Conservation (phyloP, 768 basidiomycete species). For the Leccinum subtestaceum region DNA sequence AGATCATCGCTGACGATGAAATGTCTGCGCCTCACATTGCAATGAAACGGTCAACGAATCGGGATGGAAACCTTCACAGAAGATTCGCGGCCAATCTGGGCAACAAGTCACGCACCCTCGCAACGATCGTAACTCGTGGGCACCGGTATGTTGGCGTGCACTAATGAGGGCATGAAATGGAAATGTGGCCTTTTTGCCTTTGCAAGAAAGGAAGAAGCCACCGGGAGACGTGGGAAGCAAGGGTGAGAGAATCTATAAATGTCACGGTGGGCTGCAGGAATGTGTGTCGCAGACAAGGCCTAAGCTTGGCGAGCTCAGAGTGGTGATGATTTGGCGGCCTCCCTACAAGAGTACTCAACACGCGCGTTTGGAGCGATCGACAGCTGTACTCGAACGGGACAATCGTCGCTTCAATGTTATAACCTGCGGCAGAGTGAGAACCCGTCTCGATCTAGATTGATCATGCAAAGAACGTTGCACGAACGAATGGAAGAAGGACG, state of each 20-base stretch:
- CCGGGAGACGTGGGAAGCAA: background rate
- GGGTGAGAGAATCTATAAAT: background rate
- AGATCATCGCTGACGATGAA: background rate
- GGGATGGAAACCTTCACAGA: background rate
- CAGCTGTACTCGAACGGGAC: too few relatives aligned
- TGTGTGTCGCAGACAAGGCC: background rate
- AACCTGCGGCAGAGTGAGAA: background rate
- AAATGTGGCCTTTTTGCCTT: background rate
- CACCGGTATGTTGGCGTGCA: background rate
- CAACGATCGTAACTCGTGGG: background rate
- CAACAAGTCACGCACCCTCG: background rate
- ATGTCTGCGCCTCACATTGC: background rate
- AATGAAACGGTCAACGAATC: background rate
- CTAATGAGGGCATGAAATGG: background rate
- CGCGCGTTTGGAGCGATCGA: background rate
- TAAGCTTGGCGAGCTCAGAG: background rate
- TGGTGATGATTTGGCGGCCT: background rate
- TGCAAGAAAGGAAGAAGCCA: background rate
- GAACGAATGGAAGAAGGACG: background rate
- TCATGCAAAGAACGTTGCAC: background rate
- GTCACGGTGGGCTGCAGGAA: background rate
- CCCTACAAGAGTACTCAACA: background rate
- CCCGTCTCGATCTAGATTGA: background rate
- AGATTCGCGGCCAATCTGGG: background rate
- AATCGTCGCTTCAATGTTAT: too few relatives aligned